phyloP scores from a whole-genome alignment of 2,329 filamentous ascomycete genomes.

The Epichloe sibirici region DNA sequence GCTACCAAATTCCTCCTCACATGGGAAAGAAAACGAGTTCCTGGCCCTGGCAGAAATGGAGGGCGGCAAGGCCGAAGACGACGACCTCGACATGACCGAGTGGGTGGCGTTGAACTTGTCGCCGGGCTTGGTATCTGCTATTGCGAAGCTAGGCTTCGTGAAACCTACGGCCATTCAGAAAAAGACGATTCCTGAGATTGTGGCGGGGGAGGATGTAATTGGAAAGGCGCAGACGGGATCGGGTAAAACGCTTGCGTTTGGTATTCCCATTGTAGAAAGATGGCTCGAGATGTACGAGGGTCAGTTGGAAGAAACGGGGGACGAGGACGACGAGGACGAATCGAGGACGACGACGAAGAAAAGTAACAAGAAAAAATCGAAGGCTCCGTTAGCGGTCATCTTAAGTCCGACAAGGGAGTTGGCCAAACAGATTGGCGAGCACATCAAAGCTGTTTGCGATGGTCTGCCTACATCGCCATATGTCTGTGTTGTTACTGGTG shows the following conservation, averaged over 20 bases:
- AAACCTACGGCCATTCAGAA: constrained; percentile 75
- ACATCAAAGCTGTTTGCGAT: constrained; percentile 63
- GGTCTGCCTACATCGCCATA: constrained; percentile 49
- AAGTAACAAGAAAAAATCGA: constrained; percentile 12
- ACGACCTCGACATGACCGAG: constrained; percentile 57
- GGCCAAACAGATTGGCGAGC: constrained; percentile 79
- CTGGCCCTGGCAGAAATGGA: constrained; percentile 38
- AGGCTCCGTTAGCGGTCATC: constrained; percentile 60
- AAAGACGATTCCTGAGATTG: constrained; percentile 66
- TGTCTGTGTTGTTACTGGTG: constrained; percentile 84
- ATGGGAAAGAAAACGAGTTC: constrained; percentile 34
- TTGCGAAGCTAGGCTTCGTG: constrained; percentile 69
- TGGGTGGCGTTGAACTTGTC: constrained; percentile 71
- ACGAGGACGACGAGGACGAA: not conserved
- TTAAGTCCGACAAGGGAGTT: constrained; percentile 87
- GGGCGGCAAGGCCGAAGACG: constrained; percentile 42
- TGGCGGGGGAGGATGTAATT: constrained; percentile 84
- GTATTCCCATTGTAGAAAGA: constrained; percentile 79
- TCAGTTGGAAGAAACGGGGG: constrained; percentile 18
- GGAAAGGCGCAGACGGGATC: constrained; percentile 95
- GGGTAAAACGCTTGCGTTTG: constrained; percentile 91
- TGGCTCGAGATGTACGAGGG: constrained; percentile 47
- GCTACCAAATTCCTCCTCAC: constrained; percentile 25
- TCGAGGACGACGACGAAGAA: constrained; percentile 1
- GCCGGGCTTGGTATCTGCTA: constrained; percentile 54